Evolutionary conservation across 1,284 basidiomycete genomes (phyloP).

Genomic region (Fistulinella cinereoalba): DNA sequence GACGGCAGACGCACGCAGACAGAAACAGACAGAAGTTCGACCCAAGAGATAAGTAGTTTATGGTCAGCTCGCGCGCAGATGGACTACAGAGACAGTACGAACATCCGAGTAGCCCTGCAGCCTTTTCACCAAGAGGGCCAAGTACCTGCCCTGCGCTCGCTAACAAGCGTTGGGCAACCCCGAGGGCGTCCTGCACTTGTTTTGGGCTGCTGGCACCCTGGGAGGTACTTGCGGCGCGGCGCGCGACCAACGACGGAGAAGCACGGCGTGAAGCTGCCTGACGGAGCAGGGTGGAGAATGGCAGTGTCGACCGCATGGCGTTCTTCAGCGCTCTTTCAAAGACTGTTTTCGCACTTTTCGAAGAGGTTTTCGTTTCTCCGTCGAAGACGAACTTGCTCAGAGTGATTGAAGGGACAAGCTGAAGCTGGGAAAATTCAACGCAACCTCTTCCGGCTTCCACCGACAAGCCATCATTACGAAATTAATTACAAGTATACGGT

Average conservation of each 20-base stretch:
- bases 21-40: not conserved
- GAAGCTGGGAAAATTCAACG: not conserved
- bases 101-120: slow-evolving; percentile 66
- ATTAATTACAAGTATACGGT: too few species aligned
- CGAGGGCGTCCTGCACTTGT: slow-evolving; percentile 66
- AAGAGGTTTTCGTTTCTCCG: slow-evolving; percentile 2
- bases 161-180: slow-evolving; percentile 55
- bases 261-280: slow-evolving; percentile 15
- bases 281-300: slow-evolving; percentile 22
- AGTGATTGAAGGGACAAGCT: not conserved
- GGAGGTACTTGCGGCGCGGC: slow-evolving; percentile 24
- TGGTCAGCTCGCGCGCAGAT: slow-evolving; percentile 5
- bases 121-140: slow-evolving; percentile 59
- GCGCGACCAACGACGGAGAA: slow-evolving; percentile 12
- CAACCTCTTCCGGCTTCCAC: not conserved
- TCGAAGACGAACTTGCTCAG: slow-evolving; percentile 1
- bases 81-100: slow-evolving; percentile 30
- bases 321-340: slow-evolving; percentile 4
- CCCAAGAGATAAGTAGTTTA: not conserved
- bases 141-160: slow-evolving; percentile 52
- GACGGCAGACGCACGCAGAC: not conserved
- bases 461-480: too few species aligned
- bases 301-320: slow-evolving; percentile 20
- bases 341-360: slow-evolving; percentile 2
- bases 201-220: slow-evolving; percentile 49